Evolutionary conservation across 768 basidiomycete genomes (phyloP).

Genomic region (Calocera cornea): DNA sequence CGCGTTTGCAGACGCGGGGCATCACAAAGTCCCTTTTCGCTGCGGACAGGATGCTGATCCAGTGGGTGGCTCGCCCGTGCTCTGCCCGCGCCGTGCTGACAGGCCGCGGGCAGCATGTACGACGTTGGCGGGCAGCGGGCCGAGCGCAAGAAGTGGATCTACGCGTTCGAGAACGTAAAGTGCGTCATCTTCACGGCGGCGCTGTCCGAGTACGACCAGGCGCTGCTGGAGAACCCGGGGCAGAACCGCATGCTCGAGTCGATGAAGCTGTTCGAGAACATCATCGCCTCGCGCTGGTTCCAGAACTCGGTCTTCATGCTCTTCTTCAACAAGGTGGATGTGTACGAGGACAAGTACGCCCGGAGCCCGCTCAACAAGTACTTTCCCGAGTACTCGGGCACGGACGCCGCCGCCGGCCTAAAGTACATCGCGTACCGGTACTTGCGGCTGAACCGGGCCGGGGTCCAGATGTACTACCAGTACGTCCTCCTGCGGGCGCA

Average conservation of each 20-base stretch:
- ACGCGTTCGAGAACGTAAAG: constrained; percentile 66
- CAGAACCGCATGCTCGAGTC: constrained; percentile 73
- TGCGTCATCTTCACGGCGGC: constrained; percentile 67
- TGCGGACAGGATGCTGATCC: constrained; percentile 34
- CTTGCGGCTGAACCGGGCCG: constrained; percentile 53
- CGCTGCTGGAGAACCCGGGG: constrained; percentile 42
- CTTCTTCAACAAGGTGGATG: constrained; percentile 59
- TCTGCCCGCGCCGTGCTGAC: background rate
- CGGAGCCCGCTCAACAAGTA: constrained; percentile 37
- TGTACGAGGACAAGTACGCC: constrained; percentile 61
- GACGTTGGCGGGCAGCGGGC: constrained; percentile 70
- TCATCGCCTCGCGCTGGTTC: constrained; percentile 74
- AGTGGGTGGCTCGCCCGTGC: constrained; percentile 19
- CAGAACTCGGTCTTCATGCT: constrained; percentile 44
- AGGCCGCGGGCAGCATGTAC: constrained; percentile 37
- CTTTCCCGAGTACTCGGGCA: constrained; percentile 33
- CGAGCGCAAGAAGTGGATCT: constrained; percentile 73
- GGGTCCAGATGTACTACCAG: constrained; percentile 77
- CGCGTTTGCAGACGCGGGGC: constrained; percentile 82
- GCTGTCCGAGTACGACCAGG: constrained; percentile 63
- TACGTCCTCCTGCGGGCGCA: constrained; percentile 31
- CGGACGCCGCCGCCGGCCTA: constrained; percentile 32
- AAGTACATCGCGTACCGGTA: constrained; percentile 77
- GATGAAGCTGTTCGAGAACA: constrained; percentile 57
- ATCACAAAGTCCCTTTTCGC: constrained; percentile 72